Percentiles rank a stretch among this genome's conserved stretches.
These are phyloP conservation scores for Vitis hybrid DNA, from an alignment of 177 flowering plant genomes.

Conservation along the genomic window DNA sequence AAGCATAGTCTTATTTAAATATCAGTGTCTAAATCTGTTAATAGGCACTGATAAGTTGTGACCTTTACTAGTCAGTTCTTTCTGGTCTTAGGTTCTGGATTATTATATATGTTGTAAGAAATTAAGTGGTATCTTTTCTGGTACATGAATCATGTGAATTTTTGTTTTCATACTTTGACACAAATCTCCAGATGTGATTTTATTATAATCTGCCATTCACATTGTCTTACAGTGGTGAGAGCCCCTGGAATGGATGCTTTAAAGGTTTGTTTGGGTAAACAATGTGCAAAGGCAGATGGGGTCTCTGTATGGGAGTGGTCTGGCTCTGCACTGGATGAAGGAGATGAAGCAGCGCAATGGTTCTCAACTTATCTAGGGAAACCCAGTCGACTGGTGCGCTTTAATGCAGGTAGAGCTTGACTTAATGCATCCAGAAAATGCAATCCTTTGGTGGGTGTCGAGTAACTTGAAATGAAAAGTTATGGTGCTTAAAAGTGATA, in stretches of 20 bases:
- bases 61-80: no score
- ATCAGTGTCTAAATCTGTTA: no score
- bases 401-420: slow-evolving; percentile 54
- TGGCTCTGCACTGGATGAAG: slow-evolving; percentile 93
- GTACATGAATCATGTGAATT: no score
- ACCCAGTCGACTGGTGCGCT: slow-evolving; percentile 79
- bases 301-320: slow-evolving; percentile 92
- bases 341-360: slow-evolving; percentile 78
- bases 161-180: no score
- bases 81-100: no score
- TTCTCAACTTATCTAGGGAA: slow-evolving; percentile 74
- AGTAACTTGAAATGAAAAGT: neutral
- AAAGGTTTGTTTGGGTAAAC: slow-evolving; percentile 54
- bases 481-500: neutral
- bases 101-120: no score
- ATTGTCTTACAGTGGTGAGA: slow-evolving; percentile 47
- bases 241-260: slow-evolving; percentile 81
- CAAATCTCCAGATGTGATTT: neutral
- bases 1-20: no score
- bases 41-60: no score
- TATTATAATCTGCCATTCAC: neutral
- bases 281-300: slow-evolving; percentile 40
- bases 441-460: neutral
- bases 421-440: neutral
- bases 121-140: no score